These are phyloP conservation scores for Podila minutissima DNA, from an alignment of 192 early-diverging fungal genomes.

Conservation along the genomic window DNA sequence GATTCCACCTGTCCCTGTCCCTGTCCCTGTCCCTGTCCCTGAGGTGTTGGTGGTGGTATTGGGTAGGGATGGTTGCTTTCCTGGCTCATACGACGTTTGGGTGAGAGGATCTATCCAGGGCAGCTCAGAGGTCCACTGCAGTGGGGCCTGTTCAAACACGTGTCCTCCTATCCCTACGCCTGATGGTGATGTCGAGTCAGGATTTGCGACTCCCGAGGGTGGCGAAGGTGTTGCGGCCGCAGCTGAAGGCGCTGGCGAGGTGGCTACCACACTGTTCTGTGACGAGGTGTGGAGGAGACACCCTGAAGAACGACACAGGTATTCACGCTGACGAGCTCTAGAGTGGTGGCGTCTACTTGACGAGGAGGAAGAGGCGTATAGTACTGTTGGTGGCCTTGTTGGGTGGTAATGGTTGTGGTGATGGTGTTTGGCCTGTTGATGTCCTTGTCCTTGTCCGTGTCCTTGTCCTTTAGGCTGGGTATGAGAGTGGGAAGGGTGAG, in stretches of 20 bases:
- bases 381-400: not conserved
- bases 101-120: conserved; percentile 48
- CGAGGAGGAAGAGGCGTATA: not conserved
- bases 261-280: conserved; percentile 6
- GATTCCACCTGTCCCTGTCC: not conserved
- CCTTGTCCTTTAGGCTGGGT: conserved; percentile 11
- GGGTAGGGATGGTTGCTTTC: not conserved
- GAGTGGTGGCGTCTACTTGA: conserved; percentile 4
- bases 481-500: conserved; percentile 7
- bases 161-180: conserved; percentile 4
- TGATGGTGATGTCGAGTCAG: not conserved
- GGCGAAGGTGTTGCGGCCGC: conserved; percentile 1
- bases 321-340: conserved; percentile 17
- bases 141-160: conserved; percentile 22
- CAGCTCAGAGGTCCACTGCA: conserved; percentile 32
- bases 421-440: conserved; percentile 7
- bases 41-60: too few species aligned
- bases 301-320: not conserved
- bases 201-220: not conserved
- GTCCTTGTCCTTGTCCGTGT: not conserved
- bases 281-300: conserved; percentile 33
- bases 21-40: conserved; percentile 3
- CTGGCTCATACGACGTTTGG: conserved; percentile 17
- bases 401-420: not conserved
- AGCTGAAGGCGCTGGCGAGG: conserved; percentile 12